Evolutionary conservation across 1,139 yeast genomes (phyloP).

Genomic region (Blastobotrys proliferans): DNA sequence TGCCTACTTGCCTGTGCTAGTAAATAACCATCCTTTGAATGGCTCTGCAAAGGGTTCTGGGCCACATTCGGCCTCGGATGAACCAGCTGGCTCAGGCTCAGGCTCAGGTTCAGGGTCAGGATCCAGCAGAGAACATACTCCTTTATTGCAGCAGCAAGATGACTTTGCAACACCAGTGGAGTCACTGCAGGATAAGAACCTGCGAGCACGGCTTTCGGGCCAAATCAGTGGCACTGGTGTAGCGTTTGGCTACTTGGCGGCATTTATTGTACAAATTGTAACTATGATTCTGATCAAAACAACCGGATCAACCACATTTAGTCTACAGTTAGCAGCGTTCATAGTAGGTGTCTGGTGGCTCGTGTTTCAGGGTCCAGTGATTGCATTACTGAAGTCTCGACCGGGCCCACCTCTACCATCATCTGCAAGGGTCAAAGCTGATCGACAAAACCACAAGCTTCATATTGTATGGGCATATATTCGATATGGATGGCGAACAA

Average conservation of each 20-base stretch:
- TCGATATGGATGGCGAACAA: slow-evolving; percentile 55
- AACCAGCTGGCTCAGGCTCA: too few species aligned
- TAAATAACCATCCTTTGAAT: slow-evolving; percentile 31
- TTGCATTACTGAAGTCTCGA: slow-evolving; percentile 42
- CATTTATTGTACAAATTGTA: slow-evolving; percentile 54
- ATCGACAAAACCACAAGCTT: not conserved
- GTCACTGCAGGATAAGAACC: slow-evolving; percentile 5
- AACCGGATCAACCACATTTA: slow-evolving; percentile 41
- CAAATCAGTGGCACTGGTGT: slow-evolving; percentile 61
- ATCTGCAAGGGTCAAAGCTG: not conserved
- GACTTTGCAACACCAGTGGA: slow-evolving; percentile 1
- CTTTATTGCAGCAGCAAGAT: slow-evolving; percentile 18
- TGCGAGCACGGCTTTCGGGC: slow-evolving; percentile 16
- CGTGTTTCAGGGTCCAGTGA: slow-evolving; percentile 56
- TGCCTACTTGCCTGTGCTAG: slow-evolving; percentile 58
- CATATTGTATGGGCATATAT: slow-evolving; percentile 26
- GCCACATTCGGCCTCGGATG: too few species aligned
- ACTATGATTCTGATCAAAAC: slow-evolving; percentile 49
- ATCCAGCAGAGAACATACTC: slow-evolving; percentile 18
- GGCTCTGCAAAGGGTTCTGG: not conserved
- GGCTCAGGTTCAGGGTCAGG: too few species aligned
- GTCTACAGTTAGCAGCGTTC: slow-evolving; percentile 53
- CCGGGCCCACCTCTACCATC: slow-evolving; percentile 36
- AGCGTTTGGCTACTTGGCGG: slow-evolving; percentile 61
- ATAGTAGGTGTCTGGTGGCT: slow-evolving; percentile 72